Percentiles rank a stretch among this genome's conserved stretches.
phyloP scores from a whole-genome alignment of 2,329 filamentous ascomycete genomes.

The Alternaria arbusti region DNA sequence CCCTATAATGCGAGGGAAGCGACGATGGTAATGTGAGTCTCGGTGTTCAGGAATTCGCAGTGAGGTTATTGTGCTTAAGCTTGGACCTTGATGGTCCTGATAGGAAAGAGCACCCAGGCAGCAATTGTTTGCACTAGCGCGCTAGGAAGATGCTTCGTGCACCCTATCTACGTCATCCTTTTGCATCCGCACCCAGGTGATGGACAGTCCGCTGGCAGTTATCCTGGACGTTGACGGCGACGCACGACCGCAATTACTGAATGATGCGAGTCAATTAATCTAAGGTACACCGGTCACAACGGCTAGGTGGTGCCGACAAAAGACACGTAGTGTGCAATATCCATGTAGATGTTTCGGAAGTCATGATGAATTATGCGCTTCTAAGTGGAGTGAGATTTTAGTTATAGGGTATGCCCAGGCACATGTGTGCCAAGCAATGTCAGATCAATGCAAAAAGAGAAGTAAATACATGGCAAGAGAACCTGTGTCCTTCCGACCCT shows the following conservation, averaged over 20 bases:
- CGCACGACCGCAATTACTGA: not conserved
- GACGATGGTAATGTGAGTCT: not conserved
- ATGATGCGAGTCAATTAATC: rapidly evolving
- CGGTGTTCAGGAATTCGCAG: not conserved
- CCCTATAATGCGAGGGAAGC: not conserved
- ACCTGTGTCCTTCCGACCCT: no score
- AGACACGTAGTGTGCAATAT: rapidly evolving
- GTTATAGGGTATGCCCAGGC: not conserved
- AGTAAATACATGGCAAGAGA: no score
- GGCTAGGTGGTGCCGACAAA: not conserved
- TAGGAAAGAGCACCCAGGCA: not conserved
- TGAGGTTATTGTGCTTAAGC: not conserved
- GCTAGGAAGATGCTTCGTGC: not conserved
- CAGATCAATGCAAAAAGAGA: no score
- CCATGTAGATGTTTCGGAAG: not conserved
- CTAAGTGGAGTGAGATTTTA: not conserved
- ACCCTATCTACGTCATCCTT: not conserved
- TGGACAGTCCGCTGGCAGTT: not conserved
- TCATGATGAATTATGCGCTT: not conserved
- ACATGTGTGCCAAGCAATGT: not conserved
- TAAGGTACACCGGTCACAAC: not conserved
- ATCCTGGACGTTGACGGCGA: not conserved
- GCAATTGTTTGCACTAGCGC: not conserved
- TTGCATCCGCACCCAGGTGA: no score
- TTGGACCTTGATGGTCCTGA: not conserved